Evolutionary conservation across 2,329 filamentous ascomycete genomes (phyloP).

Genomic region (Ambrosiella xylebori): DNA sequence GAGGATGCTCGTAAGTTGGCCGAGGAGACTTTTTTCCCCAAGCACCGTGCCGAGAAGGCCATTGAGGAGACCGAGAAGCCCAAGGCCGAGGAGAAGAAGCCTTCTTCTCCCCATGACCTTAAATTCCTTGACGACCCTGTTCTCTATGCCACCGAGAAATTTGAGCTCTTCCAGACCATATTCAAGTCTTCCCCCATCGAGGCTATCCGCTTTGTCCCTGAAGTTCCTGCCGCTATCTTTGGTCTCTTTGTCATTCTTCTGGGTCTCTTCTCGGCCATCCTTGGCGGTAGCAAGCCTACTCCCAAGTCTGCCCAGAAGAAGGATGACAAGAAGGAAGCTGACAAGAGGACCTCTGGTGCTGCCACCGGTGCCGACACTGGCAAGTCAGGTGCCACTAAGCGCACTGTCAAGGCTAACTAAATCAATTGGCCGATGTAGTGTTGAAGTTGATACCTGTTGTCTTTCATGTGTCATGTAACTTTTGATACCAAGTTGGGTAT

Average conservation of each 20-base stretch:
- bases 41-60: slow-evolving; percentile 67
- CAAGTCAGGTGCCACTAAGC: slow-evolving; percentile 55
- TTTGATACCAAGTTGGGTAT: neutral
- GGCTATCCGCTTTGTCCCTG: slow-evolving; percentile 78
- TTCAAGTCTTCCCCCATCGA: slow-evolving; percentile 65
- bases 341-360: slow-evolving; percentile 46
- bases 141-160: slow-evolving; percentile 75
- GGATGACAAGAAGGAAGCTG: slow-evolving; percentile 46
- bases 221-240: slow-evolving; percentile 67
- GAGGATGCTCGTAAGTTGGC: slow-evolving; percentile 83
- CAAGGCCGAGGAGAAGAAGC: slow-evolving; percentile 42
- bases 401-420: slow-evolving; percentile 30
- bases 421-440: neutral
- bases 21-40: slow-evolving; percentile 76
- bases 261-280: slow-evolving; percentile 48
- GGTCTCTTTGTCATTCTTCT: slow-evolving; percentile 54
- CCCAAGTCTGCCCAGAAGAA: slow-evolving; percentile 59
- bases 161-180: slow-evolving; percentile 76
- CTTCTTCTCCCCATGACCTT: slow-evolving; percentile 55
- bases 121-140: slow-evolving; percentile 86
- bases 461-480: neutral
- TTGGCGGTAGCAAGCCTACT: slow-evolving; percentile 47
- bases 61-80: slow-evolving; percentile 66
- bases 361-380: slow-evolving; percentile 51
- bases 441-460: neutral